Base-by-base conservation (phyloP, 2,329 filamentous ascomycete species). In the Cladobotryum protrusum region DNA sequence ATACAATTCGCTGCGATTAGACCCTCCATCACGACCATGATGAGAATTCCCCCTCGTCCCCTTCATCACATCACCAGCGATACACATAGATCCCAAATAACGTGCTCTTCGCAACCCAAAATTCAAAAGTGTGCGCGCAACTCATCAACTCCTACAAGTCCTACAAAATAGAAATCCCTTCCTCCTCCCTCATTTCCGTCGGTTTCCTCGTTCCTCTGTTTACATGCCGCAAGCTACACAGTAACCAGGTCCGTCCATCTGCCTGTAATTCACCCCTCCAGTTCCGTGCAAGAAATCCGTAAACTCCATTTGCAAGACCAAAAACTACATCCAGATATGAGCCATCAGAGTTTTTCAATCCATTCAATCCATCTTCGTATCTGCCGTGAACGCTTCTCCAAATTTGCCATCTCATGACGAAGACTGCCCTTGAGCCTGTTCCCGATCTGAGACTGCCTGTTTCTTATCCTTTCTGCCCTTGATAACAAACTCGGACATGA, bases 401-500 rank as follows among this genome's bases (percentile, higher is more conserved):
- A 15, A 9, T 7, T 29, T n/a, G 37, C 15, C 37, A 12, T 19
- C 19, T 19, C 19, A 41, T 17, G 37, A 41, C 19, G 37, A 41
- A 17, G 37, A 41, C 19, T 17, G 37, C 37, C 37, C 29, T 32
- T 43, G 24, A n/a, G 41, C 18, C 59, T 50, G 50, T 24, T 86
- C 82, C 51, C 78, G 79, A 55, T 86, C 82, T 47, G 78, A 73
- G 51, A 77, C 69, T 61, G 37, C 15, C 17, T 77, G 72, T 69
- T 89, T 89, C 72, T 85, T 86, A 48, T 92, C 88, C 72, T 93
- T 95, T 61, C 87, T 82, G 35, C 83, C 79, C 74, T 95, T 95
- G 74, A 96, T 86, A 59, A 87, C 82, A 68, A 96, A 95, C 66
- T 96, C 87, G 47, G 87, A 86, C 76, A 91, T 85, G 63, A 96